Base-by-base conservation (phyloP, 2,329 filamentous ascomycete genomes). In the Fusarium sp. region DNA sequence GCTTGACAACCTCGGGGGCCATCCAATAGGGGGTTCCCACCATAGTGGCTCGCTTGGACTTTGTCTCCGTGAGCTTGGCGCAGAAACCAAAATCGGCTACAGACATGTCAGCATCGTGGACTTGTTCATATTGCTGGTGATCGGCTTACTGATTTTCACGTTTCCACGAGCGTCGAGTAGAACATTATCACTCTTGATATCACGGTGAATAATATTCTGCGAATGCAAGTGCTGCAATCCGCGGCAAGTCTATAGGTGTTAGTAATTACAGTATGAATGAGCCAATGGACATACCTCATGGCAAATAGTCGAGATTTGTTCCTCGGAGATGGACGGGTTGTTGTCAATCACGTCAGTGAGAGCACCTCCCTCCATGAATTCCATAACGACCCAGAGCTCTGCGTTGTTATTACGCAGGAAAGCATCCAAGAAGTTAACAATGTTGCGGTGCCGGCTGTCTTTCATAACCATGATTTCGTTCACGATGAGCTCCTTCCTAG, bases 381-480 rank as follows among this genome's bases (percentile, higher is more conserved):
- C 96, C 96, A 99, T 98, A 59, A 99, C 96, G 17, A 99, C 95
- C 96, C 96, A 99, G n/a, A 99, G 89, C 82, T 99, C 96, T 62
- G 93, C 90, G 79, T 94, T 95, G 83, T 96, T 96, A 82, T 98
- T 97, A 79, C 96, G 94, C 80, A 99, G 85, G 87, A 98, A 99
- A 8, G 96, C 95, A 78, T 99, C 96, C 39, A 99, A 86, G 85
- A 98, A 99, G 85, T 99, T 99, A 84, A 99, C 96, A 86, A 99
- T 99, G 84, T 99, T 99, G 70, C 93, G 92, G 83, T 99, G 96
- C 81, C 95, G 94, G 87, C 94, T 98, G 85, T 99, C 96, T 86
- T 98, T 98, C 96, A 99, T 99, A 69, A 99, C 96, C 86, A 99
- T 97, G 80, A 99, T 99, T 81, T 99, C 96, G 83, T 99, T 99